Percentiles rank a stretch among this genome's conserved stretches.
Conservation (phyloP, 1,284 basidiomycete genomes). For the Testicularia cyperi region DNA sequence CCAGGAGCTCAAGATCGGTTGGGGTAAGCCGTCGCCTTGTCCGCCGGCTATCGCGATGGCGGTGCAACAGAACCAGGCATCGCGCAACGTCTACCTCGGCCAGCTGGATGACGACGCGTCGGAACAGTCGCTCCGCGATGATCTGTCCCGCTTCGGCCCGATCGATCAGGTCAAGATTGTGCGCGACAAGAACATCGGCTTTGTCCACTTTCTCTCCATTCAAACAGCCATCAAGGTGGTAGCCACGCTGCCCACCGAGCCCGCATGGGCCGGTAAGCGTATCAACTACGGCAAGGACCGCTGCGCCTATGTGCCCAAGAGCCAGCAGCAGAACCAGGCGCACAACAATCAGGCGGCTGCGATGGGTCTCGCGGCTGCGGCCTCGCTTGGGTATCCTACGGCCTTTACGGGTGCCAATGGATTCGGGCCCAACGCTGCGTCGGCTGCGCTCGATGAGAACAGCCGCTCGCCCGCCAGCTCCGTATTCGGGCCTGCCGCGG, state of each 20-base stretch:
- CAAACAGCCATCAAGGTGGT: conserved; percentile 58
- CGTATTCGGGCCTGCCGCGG: conserved; percentile 39
- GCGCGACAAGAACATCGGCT: conserved; percentile 58
- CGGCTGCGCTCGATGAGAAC: conserved; percentile 9
- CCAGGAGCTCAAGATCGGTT: conserved; percentile 60
- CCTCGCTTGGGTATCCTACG: conserved; percentile 57
- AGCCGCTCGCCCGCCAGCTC: conserved; percentile 33
- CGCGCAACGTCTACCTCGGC: conserved; percentile 57
- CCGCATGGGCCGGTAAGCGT: conserved; percentile 52
- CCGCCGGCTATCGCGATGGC: conserved; percentile 54
- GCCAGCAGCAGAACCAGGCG: conserved; percentile 59
- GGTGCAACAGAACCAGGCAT: conserved; percentile 57
- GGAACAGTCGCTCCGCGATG: conserved; percentile 51
- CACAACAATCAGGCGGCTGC: conserved; percentile 59
- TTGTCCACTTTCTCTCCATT: conserved; percentile 58
- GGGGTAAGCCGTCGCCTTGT: conserved; percentile 56
- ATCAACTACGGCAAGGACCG: conserved; percentile 59
- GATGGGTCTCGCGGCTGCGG: conserved; percentile 57
- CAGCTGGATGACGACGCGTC: conserved; percentile 51
- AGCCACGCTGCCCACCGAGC: conserved; percentile 49
- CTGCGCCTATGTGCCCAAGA: conserved; percentile 58
- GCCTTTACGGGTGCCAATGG: conserved; percentile 28
- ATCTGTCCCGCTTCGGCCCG: conserved; percentile 54
- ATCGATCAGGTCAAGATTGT: conserved; percentile 60
- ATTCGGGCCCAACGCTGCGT: conserved; percentile 1